These are phyloP conservation scores for Lactifluus piperatus DNA, from an alignment of 768 basidiomycete genomes.

Conservation along the genomic window DNA sequence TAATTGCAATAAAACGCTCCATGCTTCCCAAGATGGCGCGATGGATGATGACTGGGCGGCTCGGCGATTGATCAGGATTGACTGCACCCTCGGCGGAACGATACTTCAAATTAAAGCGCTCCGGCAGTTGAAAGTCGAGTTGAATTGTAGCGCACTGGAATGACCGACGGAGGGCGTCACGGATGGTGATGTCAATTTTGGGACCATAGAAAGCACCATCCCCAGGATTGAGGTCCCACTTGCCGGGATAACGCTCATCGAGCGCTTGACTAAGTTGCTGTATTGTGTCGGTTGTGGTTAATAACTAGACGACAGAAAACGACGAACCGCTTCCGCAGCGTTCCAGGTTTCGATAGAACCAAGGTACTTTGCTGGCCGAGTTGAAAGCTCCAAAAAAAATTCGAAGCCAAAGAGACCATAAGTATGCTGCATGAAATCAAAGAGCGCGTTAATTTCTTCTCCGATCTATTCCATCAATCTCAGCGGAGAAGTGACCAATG, in stretches of 20 bases:
- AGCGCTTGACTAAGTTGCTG: slow-evolving; percentile 82
- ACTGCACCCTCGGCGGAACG: slow-evolving; percentile 66
- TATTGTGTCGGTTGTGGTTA: neutral
- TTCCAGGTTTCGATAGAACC: slow-evolving; percentile 90
- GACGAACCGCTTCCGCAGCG: slow-evolving; percentile 65
- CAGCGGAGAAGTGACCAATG: neutral
- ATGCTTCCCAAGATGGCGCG: slow-evolving; percentile 91
- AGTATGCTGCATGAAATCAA: slow-evolving; percentile 91
- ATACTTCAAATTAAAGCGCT: slow-evolving; percentile 92
- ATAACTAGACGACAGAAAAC: neutral
- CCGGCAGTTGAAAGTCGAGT: slow-evolving; percentile 97
- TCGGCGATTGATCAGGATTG: slow-evolving; percentile 43
- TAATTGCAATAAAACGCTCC: slow-evolving; percentile 94
- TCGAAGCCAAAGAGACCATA: slow-evolving; percentile 94
- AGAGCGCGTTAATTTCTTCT: slow-evolving; percentile 75
- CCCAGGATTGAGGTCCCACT: slow-evolving; percentile 90
- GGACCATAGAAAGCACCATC: slow-evolving; percentile 99
- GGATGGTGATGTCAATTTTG: slow-evolving; percentile 96
- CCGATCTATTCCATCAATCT: slow-evolving; percentile 47
- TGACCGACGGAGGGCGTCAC: slow-evolving; percentile 83
- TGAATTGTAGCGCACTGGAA: slow-evolving; percentile 99
- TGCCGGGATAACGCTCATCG: slow-evolving; percentile 76
- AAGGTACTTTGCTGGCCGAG: slow-evolving; percentile 90
- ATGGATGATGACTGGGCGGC: slow-evolving; percentile 95
- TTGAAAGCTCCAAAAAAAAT: slow-evolving; percentile 90